These are phyloP conservation scores for Globisporangium emineosum DNA, from an alignment of 352 stramenopile species.

Conservation along the genomic window DNA sequence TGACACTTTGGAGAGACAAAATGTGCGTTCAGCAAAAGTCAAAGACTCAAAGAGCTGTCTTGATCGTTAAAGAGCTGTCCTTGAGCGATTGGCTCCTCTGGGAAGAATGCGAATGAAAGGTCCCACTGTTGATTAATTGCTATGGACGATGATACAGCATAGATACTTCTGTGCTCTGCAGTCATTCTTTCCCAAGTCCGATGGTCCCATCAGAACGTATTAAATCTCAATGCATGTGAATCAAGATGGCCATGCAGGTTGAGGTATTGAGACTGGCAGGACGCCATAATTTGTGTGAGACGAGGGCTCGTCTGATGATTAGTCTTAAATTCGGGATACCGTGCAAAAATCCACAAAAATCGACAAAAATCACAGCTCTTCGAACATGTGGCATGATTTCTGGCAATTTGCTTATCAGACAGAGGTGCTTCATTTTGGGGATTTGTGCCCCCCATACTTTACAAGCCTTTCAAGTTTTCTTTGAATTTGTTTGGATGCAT, in stretches of 20 bases:
- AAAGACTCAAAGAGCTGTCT: background rate
- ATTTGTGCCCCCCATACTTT: background rate
- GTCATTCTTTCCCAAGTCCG: too few species aligned
- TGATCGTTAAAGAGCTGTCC: background rate
- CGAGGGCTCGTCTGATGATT: too few species aligned
- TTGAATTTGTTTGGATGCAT: background rate
- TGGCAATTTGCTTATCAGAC: background rate
- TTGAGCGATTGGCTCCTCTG: background rate
- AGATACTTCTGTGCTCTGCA: background rate
- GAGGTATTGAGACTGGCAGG: too few species aligned
- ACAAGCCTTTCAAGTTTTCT: background rate
- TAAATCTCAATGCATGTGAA: too few species aligned
- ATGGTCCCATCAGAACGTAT: too few species aligned
- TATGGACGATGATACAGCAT: too few species aligned
- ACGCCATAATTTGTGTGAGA: too few species aligned
- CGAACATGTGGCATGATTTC: background rate
- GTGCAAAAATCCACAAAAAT: too few species aligned
- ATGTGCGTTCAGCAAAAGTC: background rate
- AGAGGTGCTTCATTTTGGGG: background rate
- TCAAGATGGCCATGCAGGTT: too few species aligned
- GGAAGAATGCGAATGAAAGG: background rate
- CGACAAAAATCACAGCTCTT: too few species aligned
- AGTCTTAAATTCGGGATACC: too few species aligned
- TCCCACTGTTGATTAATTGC: background rate
- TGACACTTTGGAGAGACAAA: background rate